phyloP scores from a whole-genome alignment of 2,329 filamentous ascomycete genomes.

The Alternaria triticina region DNA sequence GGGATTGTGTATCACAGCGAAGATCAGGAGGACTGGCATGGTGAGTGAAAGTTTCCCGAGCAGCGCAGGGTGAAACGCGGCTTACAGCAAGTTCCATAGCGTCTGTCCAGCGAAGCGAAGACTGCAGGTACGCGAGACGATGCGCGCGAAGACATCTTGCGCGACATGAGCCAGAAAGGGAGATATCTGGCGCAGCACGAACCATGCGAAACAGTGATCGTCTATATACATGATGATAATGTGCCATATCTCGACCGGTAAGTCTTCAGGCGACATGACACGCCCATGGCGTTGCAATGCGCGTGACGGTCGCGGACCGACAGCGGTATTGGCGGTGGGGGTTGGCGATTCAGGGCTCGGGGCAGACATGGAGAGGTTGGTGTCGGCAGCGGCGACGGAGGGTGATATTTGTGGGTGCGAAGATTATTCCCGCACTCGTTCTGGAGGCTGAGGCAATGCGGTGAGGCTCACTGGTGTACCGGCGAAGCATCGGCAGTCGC shows the following conservation, averaged over 20 bases:
- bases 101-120: constrained; percentile 23
- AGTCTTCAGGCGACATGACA: constrained; percentile 13
- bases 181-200: constrained; percentile 26
- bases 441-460: constrained; percentile 6
- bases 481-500: constrained; percentile 27
- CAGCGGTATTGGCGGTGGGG: constrained; percentile 12
- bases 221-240: constrained; percentile 19
- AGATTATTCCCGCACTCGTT: constrained; percentile 18
- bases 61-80: constrained; percentile 10
- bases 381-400: constrained; percentile 8
- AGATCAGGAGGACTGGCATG: constrained; percentile 8
- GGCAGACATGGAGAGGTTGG: constrained; percentile 12
- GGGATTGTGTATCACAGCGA: constrained; percentile 1
- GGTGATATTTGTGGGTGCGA: constrained; percentile 8
- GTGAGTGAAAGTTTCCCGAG: constrained; percentile 11
- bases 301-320: constrained; percentile 13
- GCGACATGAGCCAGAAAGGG: constrained; percentile 17
- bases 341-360: constrained; percentile 12
- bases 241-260: constrained; percentile 25
- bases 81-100: constrained; percentile 19
- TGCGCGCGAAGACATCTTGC: constrained; percentile 23
- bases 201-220: constrained; percentile 29
- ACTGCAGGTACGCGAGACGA: constrained; percentile 21
- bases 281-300: constrained; percentile 1
- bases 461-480: constrained; percentile 17